These are phyloP conservation scores for Debaryomycetaceae sp. DNA, from an alignment of 1,139 yeast species.

Conservation along the genomic window DNA sequence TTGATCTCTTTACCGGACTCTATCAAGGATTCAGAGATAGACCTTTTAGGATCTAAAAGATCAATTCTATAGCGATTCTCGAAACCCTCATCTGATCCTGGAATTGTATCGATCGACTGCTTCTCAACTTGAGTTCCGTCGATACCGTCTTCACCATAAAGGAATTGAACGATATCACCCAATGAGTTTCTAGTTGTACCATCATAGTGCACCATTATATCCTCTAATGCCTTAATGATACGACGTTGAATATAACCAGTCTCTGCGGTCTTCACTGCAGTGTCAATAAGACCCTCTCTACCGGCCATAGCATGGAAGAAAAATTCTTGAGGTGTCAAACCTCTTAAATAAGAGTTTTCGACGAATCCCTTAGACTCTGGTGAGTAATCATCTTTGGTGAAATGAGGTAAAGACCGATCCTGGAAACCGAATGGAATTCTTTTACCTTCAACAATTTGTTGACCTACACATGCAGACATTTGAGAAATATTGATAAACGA, in stretches of 20 bases:
- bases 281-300: constrained; percentile 99
- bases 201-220: constrained; percentile 98
- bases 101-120: constrained; percentile 94
- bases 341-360: constrained; percentile 95
- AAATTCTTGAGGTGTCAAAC: constrained; percentile 97
- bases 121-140: constrained; percentile 98
- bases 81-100: constrained; percentile 83
- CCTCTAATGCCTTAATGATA: constrained; percentile 96
- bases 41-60: constrained; percentile 64
- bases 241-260: constrained; percentile 99
- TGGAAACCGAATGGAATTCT: constrained; percentile 98
- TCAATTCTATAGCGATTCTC: constrained; percentile 86
- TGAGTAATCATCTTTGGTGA: constrained; percentile 95
- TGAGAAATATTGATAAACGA: constrained; percentile 98
- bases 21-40: constrained; percentile 67
- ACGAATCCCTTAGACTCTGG: constrained; percentile 98
- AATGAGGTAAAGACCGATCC: constrained; percentile 95
- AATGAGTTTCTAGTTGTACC: constrained; percentile 97
- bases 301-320: constrained; percentile 99
- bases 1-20: constrained; percentile 89
- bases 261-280: constrained; percentile 98
- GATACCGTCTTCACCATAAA: constrained; percentile 98
- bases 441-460: constrained; percentile 98
- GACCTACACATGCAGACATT: constrained; percentile 99
- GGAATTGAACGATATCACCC: constrained; percentile 93